Percentiles rank a stretch among this genome's conserved stretches.
These are phyloP conservation scores for Psilocybe mexicana DNA, from an alignment of 1,284 basidiomycete species.

Conservation along the genomic window DNA sequence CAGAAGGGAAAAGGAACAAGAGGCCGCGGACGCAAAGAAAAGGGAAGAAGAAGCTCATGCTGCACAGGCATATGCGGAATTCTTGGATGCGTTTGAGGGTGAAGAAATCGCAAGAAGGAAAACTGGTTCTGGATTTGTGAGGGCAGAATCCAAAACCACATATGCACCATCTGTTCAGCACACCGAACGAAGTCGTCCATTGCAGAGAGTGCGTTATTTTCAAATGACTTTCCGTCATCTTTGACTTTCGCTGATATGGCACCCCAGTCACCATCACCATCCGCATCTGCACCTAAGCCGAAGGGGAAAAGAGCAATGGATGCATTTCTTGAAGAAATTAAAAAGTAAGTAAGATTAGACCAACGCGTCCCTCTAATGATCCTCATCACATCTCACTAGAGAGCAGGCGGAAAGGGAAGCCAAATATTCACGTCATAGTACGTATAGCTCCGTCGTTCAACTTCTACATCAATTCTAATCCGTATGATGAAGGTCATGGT, in stretches of 20 bases:
- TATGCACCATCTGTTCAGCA: conserved; percentile 45
- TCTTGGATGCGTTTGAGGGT: conserved; percentile 83
- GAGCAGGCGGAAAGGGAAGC: conserved; percentile 91
- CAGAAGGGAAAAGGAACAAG: conserved; percentile 82
- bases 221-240: conserved; percentile 9
- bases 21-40: conserved; percentile 85
- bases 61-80: conserved; percentile 82
- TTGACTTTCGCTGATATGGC: neutral
- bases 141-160: conserved; percentile 54
- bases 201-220: conserved; percentile 26
- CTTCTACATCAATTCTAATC: neutral
- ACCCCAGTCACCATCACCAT: conserved; percentile 54
- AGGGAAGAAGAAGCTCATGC: conserved; percentile 81
- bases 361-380: neutral
- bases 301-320: conserved; percentile 95
- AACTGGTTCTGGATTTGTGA: conserved; percentile 71
- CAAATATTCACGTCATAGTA: conserved; percentile 74
- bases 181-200: conserved; percentile 16
- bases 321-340: conserved; percentile 90
- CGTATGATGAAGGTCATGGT: conserved; percentile 35
- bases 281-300: conserved; percentile 51
- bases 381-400: conserved; percentile 41
- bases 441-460: conserved; percentile 19
- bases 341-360: conserved; percentile 69
- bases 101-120: conserved; percentile 57